phyloP scores from a whole-genome alignment of 2,329 filamentous ascomycete genomes.

The Colletotrichum cuscutae region DNA sequence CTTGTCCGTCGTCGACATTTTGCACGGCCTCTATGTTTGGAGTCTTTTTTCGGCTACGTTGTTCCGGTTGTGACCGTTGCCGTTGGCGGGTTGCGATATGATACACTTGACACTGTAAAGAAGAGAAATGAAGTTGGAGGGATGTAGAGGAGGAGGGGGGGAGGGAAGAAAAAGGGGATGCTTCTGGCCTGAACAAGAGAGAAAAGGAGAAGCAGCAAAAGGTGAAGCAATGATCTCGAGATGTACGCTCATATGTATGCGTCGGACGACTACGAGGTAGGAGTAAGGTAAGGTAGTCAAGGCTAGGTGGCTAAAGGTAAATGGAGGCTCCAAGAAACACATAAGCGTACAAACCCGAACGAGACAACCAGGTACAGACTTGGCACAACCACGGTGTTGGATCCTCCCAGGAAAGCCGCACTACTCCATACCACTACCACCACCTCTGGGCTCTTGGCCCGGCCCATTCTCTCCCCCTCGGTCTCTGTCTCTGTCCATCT shows the following conservation, averaged over 20 bases:
- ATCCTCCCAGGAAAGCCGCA: not conserved
- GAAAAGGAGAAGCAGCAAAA: not conserved
- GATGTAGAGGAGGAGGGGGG: not conserved
- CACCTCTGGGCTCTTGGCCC: not conserved
- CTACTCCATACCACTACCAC: not conserved
- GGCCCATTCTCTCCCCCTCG: not conserved
- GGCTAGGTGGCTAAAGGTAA: not conserved
- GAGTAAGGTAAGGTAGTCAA: not conserved
- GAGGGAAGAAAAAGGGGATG: slow-evolving; percentile 7
- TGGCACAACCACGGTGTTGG: not conserved
- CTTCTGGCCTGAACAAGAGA: slow-evolving; percentile 7
- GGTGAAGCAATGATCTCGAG: not conserved
- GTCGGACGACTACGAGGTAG: not conserved
- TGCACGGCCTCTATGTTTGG: not conserved
- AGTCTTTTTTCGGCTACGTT: not conserved
- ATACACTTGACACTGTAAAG: not conserved
- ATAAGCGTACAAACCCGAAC: not conserved
- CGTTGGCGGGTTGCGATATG: not conserved
- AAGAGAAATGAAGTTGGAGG: not conserved
- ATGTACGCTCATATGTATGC: slow-evolving; percentile 21
- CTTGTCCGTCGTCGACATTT: slow-evolving; percentile 35
- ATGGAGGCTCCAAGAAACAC: not conserved
- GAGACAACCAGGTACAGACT: not conserved
- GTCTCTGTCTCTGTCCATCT: not conserved
- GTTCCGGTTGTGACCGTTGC: not conserved